A percentile compares a stretch with the other conserved stretches of the same genome.
Evolutionary conservation across 495 filamentous ascomycete species (phyloP).

Genomic region (Penicillium mononematosum): DNA sequence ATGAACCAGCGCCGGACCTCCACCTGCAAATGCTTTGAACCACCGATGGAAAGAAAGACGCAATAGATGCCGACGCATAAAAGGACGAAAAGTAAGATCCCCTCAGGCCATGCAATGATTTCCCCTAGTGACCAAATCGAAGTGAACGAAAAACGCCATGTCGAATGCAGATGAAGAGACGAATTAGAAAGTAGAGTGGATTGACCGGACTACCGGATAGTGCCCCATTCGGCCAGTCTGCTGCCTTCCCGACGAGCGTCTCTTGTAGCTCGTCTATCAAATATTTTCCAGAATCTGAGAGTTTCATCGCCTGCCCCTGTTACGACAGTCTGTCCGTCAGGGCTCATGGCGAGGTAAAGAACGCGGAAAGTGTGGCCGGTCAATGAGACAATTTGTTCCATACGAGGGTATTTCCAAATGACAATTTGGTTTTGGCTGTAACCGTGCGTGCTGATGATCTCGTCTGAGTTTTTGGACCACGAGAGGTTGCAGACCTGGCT

Average conservation of each 20-base stretch:
- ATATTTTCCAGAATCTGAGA: slow-evolving; percentile 93
- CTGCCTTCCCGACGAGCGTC: slow-evolving; percentile 53
- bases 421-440: slow-evolving; percentile 98
- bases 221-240: slow-evolving; percentile 65
- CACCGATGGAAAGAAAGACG: slow-evolving; percentile 25
- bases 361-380: slow-evolving; percentile 97
- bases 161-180: slow-evolving; percentile 38
- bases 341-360: slow-evolving; percentile 94
- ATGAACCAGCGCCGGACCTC: slow-evolving; percentile 25
- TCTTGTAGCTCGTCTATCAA: slow-evolving; percentile 63
- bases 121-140: slow-evolving; percentile 18
- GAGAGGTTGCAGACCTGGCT: slow-evolving; percentile 96
- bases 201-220: slow-evolving; percentile 55
- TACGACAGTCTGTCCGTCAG: slow-evolving; percentile 88
- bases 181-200: slow-evolving; percentile 16
- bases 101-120: slow-evolving; percentile 30
- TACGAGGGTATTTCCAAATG: slow-evolving; percentile 97
- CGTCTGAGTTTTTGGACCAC: slow-evolving; percentile 94
- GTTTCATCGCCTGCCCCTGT: slow-evolving; percentile 98
- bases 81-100: slow-evolving; percentile 19
- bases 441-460: slow-evolving; percentile 96
- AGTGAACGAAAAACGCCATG: slow-evolving; percentile 39
- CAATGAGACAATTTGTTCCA: slow-evolving; percentile 91
- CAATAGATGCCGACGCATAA: slow-evolving; percentile 38
- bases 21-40: slow-evolving; percentile 28